phyloP scores from a whole-genome alignment of 2,329 filamentous ascomycete genomes.

The Verticillium isaacii region DNA sequence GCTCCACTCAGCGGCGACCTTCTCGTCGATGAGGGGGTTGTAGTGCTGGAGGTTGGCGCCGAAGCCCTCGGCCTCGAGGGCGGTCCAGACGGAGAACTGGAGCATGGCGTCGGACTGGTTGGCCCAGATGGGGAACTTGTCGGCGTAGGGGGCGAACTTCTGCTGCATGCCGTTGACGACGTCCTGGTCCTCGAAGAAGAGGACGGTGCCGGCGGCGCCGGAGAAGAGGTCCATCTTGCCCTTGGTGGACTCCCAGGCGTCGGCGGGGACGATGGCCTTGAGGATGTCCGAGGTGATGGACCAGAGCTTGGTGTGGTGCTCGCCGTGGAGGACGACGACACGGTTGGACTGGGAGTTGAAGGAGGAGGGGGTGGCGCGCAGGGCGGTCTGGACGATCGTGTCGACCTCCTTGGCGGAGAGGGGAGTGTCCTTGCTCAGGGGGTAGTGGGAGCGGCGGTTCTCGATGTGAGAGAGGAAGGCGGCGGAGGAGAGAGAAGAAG shows the following conservation, averaged over 20 bases:
- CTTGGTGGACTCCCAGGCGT: constrained; percentile 51
- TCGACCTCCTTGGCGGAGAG: constrained; percentile 54
- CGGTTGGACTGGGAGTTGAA: constrained; percentile 90
- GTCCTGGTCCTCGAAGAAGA: constrained; percentile 80
- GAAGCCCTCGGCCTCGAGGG: constrained; percentile 76
- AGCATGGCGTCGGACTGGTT: constrained; percentile 77
- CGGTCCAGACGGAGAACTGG: constrained; percentile 76
- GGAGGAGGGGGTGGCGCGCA: constrained; percentile 68
- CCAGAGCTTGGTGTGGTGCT: constrained; percentile 87
- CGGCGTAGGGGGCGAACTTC: constrained; percentile 68
- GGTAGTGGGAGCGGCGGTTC: constrained; percentile 65
- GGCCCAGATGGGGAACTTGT: constrained; percentile 75
- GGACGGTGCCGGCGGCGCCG: constrained; percentile 71
- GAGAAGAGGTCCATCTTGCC: constrained; percentile 52
- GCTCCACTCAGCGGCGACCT: constrained; percentile 64
- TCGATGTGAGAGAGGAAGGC: constrained; percentile 60
- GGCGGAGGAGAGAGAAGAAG: constrained; percentile 33
- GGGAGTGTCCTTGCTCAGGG: constrained; percentile 58
- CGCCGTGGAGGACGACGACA: constrained; percentile 71
- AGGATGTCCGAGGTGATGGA: constrained; percentile 62
- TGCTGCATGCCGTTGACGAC: constrained; percentile 62
- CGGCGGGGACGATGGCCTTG: constrained; percentile 62
- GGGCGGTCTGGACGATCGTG: constrained; percentile 59
- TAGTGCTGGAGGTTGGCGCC: constrained; percentile 92
- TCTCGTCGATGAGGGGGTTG: constrained; percentile 77